Evolutionary conservation across 768 basidiomycete species (phyloP), one percentile per base, ranked within the genome.

Genomic region (Panaeolus papilionaceus): DNA sequence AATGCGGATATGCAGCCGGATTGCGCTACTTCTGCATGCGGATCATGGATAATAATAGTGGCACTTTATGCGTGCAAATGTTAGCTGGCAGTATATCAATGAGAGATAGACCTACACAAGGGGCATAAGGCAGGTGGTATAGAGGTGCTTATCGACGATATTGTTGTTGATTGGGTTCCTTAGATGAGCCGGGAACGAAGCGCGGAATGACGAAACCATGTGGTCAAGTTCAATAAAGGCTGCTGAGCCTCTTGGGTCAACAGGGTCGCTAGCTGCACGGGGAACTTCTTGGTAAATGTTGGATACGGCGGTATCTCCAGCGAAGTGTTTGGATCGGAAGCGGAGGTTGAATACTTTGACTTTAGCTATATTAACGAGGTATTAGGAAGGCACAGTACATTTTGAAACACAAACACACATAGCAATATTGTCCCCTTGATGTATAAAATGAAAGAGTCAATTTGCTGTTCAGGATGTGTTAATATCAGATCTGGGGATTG

Each of bases 31-130:
- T 87, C 85, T 18, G 92, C 91, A 72, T 92, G 91, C 3, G 91
- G 90, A 69, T 94, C 92, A 71, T 93, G 92, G 47, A 94, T 78
- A 20, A 92, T 80, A 63, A 94, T 89, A 14, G 80, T 86, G 6
- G 90, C 86, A 12, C 92, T 94, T 4, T 28, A 65, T 61, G 58
- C 11, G 38, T 11, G 54, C 71, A 38, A 70, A 61, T 64, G 58
- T 38, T 71, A 37, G 33, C 40, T 20, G 14, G 61, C 2, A 33
- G 14, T 26, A 8, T 20, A 28, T 12, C 14, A 23, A 8, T 64
- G 61, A 49, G 47, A 28, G 58, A 61, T 18, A 58, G 8, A 75
- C 79, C 69, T 76, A 84, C 79, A 83, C 78, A 69, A 79, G 75
- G 11, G 80, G 79, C 79, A 82, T 83, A 51, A 84, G 69, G 67